These are phyloP conservation scores for Taphrina deformans DNA, from an alignment of 1,139 yeast species.

Conservation along the genomic window DNA sequence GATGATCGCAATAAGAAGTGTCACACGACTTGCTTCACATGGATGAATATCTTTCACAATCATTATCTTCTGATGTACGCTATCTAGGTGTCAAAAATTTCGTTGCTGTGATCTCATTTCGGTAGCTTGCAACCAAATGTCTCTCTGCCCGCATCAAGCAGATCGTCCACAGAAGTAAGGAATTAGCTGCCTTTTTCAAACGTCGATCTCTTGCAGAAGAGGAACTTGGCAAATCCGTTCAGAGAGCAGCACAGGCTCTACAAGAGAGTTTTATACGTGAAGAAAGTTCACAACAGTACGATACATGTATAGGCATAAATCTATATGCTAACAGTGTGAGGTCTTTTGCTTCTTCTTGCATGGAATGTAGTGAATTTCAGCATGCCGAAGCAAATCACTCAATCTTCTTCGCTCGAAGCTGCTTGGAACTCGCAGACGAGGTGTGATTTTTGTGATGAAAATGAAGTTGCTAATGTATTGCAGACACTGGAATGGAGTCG, in stretches of 20 bases:
- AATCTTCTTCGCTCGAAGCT: background rate
- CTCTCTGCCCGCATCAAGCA: conserved; percentile 13
- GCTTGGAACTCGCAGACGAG: conserved; percentile 7
- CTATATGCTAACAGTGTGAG: conserved; percentile 65
- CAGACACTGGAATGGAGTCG: conserved; percentile 4
- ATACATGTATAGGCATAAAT: no score
- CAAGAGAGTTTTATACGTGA: background rate
- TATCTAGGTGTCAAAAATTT: background rate
- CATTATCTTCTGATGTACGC: background rate
- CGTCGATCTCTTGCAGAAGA: conserved; percentile 78
- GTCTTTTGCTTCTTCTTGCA: conserved; percentile 66
- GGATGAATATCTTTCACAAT: background rate
- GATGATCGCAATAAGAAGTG: no score
- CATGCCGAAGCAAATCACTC: background rate
- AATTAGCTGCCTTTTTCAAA: conserved; percentile 73
- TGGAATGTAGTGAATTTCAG: conserved; percentile 45
- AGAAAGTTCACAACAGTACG: conserved; percentile 44
- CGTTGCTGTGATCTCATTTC: background rate
- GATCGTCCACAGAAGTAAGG: conserved; percentile 44
- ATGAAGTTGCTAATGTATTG: background rate
- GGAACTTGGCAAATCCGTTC: conserved; percentile 52
- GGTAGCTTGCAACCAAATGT: conserved; percentile 2
- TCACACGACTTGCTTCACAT: no score
- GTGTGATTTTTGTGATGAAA: no score
- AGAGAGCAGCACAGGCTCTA: background rate